A percentile compares a stretch with the other conserved stretches of the same genome.
phyloP scores from a whole-genome alignment of 1,284 basidiomycete species.

The Mycosarcoma mackinlayi region DNA sequence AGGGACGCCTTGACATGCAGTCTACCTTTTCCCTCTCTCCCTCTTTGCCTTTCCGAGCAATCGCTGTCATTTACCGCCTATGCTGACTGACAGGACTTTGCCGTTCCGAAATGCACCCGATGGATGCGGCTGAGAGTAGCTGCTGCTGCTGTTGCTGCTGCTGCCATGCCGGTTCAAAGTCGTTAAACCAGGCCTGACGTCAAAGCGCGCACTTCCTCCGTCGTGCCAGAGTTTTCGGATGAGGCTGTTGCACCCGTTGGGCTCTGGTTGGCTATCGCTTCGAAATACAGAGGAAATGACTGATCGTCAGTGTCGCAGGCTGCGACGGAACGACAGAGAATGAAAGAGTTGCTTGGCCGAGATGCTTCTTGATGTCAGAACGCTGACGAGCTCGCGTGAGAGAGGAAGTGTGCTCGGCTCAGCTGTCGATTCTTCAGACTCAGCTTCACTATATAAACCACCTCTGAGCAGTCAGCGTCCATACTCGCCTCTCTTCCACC shows the following conservation, averaged over 20 bases:
- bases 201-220: not conserved
- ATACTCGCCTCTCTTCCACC: too few species aligned
- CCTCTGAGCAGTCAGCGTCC: too few species aligned
- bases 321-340: not conserved
- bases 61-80: slow-evolving; percentile 19
- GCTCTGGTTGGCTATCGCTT: too few species aligned
- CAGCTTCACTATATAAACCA: not conserved
- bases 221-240: not conserved
- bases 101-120: not conserved
- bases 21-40: too few species aligned
- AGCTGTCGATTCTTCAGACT: not conserved
- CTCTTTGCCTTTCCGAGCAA: not conserved
- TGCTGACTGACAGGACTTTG: slow-evolving; percentile 15
- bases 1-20: too few species aligned
- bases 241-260: too few species aligned
- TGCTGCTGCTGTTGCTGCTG: not conserved
- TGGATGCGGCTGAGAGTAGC: not conserved
- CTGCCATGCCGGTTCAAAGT: too few species aligned
- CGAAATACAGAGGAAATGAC: not conserved
- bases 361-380: slow-evolving; percentile 27
- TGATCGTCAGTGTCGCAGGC: too few species aligned
- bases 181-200: not conserved
- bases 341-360: not conserved
- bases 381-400: not conserved
- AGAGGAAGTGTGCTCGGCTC: slow-evolving; percentile 1